phyloP scores from a whole-genome alignment of 495 filamentous ascomycete species.

The Trichoderma virens region DNA sequence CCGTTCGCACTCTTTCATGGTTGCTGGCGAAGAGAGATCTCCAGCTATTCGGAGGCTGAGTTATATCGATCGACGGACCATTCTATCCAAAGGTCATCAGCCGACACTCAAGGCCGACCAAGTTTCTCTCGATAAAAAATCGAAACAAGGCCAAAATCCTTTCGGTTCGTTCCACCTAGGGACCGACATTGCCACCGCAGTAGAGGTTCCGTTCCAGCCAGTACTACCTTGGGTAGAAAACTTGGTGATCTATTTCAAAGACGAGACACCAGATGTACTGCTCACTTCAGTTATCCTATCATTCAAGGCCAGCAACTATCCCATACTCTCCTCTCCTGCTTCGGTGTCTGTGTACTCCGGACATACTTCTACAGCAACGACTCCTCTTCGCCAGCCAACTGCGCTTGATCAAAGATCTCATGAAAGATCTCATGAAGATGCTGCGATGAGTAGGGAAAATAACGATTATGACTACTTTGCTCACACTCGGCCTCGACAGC shows the following conservation, averaged over 20 bases:
- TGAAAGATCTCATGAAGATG: neutral
- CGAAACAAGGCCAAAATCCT: neutral
- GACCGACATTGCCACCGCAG: conserved; percentile 12
- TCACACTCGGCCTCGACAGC: conserved; percentile 13
- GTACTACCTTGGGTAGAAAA: conserved; percentile 37
- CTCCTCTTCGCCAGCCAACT: neutral
- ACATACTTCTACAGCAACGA: neutral
- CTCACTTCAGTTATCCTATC: conserved; percentile 27
- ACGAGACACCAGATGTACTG: conserved; percentile 17
- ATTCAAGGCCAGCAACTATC: conserved; percentile 23
- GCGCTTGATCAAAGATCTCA: neutral
- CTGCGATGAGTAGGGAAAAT: neutral
- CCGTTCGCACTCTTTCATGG: conserved; percentile 8
- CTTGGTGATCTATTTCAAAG: conserved; percentile 32
- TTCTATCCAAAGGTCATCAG: neutral
- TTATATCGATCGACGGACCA: conserved; percentile 8
- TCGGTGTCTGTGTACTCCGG: neutral
- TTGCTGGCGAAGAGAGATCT: neutral
- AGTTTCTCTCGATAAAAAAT: neutral
- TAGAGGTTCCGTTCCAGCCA: conserved; percentile 19
- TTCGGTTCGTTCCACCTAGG: conserved; percentile 11
- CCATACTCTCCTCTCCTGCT: conserved; percentile 13
- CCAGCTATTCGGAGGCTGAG: neutral
- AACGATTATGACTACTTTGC: conserved; percentile 29
- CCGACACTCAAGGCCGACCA: neutral